These are phyloP conservation scores for Chlamydomonas schloesseri DNA, from an alignment of 139 green algal species.

Conservation along the genomic window DNA sequence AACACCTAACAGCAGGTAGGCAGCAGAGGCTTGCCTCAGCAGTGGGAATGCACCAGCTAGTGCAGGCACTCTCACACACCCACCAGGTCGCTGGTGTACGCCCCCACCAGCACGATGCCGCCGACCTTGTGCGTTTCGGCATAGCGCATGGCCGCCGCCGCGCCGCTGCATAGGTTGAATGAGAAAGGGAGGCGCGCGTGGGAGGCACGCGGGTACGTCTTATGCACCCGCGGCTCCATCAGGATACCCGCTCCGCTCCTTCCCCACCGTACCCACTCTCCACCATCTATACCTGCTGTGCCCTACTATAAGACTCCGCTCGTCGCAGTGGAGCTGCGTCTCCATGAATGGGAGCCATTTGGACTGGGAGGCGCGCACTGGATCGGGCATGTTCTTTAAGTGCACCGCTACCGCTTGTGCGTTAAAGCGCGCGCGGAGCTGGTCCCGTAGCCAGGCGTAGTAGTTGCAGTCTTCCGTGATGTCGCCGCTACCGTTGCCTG, in stretches of 20 bases:
- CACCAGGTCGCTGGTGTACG: conserved; percentile 52
- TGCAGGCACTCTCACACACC: no score
- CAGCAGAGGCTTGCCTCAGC: no score
- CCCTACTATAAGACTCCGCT: conserved; percentile 43
- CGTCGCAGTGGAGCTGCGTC: conserved; percentile 17
- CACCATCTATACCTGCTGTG: conserved; percentile 36
- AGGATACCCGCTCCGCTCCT: no score
- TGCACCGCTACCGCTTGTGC: neutral
- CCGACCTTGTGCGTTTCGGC: conserved; percentile 33
- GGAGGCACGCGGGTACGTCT: no score
- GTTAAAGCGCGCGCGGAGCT: neutral
- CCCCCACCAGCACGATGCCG: conserved; percentile 54
- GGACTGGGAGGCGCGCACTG: neutral
- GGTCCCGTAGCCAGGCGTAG: conserved; percentile 6
- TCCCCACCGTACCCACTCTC: no score
- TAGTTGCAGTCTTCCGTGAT: conserved; percentile 21
- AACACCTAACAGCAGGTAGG: no score
- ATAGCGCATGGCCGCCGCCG: conserved; percentile 53
- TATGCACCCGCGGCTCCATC: no score
- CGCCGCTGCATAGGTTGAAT: conserved; percentile 33
- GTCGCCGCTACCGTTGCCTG: conserved; percentile 19
- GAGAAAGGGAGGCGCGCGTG: no score
- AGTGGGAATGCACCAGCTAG: no score
- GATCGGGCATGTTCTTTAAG: conserved; percentile 39
- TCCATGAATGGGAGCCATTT: conserved; percentile 18